These are phyloP conservation scores for Artomyces pyxidatus DNA, from an alignment of 768 basidiomycete genomes.

Conservation along the genomic window DNA sequence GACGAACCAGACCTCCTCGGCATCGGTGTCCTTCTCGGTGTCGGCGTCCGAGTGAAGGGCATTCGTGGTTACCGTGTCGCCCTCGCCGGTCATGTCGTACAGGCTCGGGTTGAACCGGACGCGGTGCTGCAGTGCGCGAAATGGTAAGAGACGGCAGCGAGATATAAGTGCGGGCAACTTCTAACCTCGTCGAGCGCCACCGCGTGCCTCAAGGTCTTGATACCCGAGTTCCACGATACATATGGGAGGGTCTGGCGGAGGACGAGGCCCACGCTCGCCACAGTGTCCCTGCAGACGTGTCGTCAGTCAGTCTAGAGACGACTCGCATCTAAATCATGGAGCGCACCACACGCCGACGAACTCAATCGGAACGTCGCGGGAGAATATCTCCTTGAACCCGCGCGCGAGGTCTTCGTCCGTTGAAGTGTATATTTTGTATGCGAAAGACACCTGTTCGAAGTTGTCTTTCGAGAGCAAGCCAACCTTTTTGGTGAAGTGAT, in stretches of 20 bases:
- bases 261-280: slow-evolving; percentile 67
- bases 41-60: background rate
- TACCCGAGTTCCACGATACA: slow-evolving; percentile 50
- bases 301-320: background rate
- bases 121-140: slow-evolving; percentile 38
- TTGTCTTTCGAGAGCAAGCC: slow-evolving; percentile 67
- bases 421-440: slow-evolving; percentile 62
- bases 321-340: background rate
- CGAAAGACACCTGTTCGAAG: slow-evolving; percentile 60
- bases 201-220: slow-evolving; percentile 71
- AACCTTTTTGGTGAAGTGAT: slow-evolving; percentile 32
- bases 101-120: slow-evolving; percentile 56
- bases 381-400: slow-evolving; percentile 71
- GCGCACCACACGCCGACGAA: slow-evolving; percentile 73
- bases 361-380: slow-evolving; percentile 57
- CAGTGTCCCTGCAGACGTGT: slow-evolving; percentile 54
- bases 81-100: slow-evolving; percentile 39
- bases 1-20: slow-evolving; percentile 14
- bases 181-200: slow-evolving; percentile 69
- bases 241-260: slow-evolving; percentile 57
- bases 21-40: background rate
- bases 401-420: slow-evolving; percentile 40
- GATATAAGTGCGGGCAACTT: too few species aligned
- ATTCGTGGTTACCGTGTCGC: background rate
- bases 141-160: background rate